Evolutionary conservation across 2,329 filamentous ascomycete genomes (phyloP).

Genomic region (Cadophora sp.): DNA sequence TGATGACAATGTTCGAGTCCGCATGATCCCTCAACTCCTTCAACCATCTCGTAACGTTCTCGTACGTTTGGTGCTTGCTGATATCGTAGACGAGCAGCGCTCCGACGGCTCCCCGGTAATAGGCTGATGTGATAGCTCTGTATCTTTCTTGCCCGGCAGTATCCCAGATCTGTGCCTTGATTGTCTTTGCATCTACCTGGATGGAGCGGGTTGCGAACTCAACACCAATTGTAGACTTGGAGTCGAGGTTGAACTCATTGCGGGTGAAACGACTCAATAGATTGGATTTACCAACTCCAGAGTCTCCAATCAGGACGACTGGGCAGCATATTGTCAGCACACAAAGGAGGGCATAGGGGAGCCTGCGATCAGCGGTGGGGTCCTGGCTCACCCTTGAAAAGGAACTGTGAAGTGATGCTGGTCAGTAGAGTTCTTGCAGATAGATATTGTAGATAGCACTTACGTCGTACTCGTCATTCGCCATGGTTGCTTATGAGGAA

Average conservation of each 20-base stretch:
- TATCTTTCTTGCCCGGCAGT: constrained; percentile 99
- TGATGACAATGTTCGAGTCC: constrained; percentile 99
- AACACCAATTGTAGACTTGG: constrained; percentile 99
- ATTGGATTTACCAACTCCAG: constrained; percentile 99
- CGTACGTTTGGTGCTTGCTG: constrained; percentile 99
- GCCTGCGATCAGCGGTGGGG: constrained; percentile 36
- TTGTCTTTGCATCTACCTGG: constrained; percentile 98
- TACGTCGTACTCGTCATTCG: constrained; percentile 99
- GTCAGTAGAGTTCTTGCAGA: constrained; percentile 46
- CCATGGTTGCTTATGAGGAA: constrained; percentile 69
- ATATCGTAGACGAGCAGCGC: constrained; percentile 99
- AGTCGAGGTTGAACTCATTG: constrained; percentile 99
- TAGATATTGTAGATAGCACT: constrained; percentile 50
- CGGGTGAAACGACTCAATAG: constrained; percentile 98
- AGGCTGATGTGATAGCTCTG: constrained; percentile 97
- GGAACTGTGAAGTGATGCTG: constrained; percentile 69
- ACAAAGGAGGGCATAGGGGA: constrained; percentile 36
- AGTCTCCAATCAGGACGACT: constrained; percentile 99
- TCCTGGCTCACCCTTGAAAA: constrained; percentile 86
- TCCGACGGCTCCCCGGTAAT: constrained; percentile 97
- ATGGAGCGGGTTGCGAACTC: constrained; percentile 99
- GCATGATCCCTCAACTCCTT: constrained; percentile 98
- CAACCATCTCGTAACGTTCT: constrained; percentile 98
- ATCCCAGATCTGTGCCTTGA: constrained; percentile 99
- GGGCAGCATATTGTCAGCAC: constrained; percentile 43